phyloP scores from a whole-genome alignment of 371 early-diverging fungal genomes.

The Mucor irregularis region DNA sequence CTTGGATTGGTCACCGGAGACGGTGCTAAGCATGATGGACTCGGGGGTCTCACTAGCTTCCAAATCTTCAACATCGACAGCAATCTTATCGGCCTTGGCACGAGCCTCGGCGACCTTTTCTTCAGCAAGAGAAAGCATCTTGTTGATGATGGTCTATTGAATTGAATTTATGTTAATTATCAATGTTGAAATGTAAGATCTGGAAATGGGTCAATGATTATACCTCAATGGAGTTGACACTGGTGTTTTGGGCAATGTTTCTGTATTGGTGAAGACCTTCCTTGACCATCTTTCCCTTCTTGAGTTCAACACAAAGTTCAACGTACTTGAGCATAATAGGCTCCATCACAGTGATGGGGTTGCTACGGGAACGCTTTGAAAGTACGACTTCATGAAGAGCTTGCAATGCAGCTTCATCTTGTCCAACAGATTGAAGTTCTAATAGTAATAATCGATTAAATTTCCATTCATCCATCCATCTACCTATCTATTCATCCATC shows the following conservation, averaged over 20 bases:
- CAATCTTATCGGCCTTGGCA: conserved; percentile 87
- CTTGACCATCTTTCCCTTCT: conserved; percentile 87
- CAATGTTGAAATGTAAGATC: background rate
- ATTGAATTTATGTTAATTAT: background rate
- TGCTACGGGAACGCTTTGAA: conserved; percentile 83
- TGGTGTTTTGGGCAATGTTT: conserved; percentile 94
- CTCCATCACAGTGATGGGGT: conserved; percentile 79
- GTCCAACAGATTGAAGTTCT: conserved; percentile 93
- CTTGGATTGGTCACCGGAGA: conserved; percentile 91
- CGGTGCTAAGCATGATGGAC: conserved; percentile 91
- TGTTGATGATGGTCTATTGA: conserved; percentile 74
- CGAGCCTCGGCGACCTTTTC: conserved; percentile 90
- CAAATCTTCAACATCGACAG: conserved; percentile 89
- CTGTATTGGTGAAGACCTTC: conserved; percentile 96
- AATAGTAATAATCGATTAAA: conserved; percentile 17
- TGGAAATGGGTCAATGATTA: background rate
- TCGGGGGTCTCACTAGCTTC: conserved; percentile 97
- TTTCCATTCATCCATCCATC: conserved; percentile 13
- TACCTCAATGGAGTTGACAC: conserved; percentile 89
- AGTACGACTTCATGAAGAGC: conserved; percentile 90
- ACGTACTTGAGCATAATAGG: conserved; percentile 93
- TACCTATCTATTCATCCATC: conserved; percentile 31
- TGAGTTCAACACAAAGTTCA: conserved; percentile 85
- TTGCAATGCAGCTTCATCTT: conserved; percentile 84
- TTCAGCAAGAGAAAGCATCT: conserved; percentile 86